Base-by-base conservation (phyloP, 257 asterid genomes). In the Marsdenia floribunda region DNA sequence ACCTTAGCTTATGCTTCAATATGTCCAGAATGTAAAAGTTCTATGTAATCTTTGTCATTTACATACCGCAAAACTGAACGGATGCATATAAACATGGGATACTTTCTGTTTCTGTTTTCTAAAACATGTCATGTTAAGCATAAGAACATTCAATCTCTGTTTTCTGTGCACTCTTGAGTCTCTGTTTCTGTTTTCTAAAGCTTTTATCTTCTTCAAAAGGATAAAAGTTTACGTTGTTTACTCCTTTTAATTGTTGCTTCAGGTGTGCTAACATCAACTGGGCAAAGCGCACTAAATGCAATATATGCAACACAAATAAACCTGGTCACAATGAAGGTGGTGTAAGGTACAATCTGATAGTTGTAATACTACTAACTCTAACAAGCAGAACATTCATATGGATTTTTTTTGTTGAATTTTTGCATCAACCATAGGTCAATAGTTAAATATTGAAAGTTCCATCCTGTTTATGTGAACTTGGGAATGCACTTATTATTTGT, bases 261-360 rank as follows among this genome's bases (percentile, higher is more conserved):
- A 93, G 99, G 99, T 94, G 99, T 82, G 97, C 89, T 64, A 94
- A 94, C 84, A 94, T 94, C 79, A 94, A 94, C 75, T 94, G 99
- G 99, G 97, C 97, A 78, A 94, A 94, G 88, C 96, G 99, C 74
- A 81, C 82, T 71, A 94, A 94, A 86, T 94, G 99, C 87, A 92
- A 94, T 87, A 87, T 94, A 81, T 94, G 99, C 96, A 94, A 94
- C 83, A 94, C 99, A 84, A 94, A 91, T 85, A 94, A 94, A 80
- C 99, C 99, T 76, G 99, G 99, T 82, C 84, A 76, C 73, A 92
- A 75, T 70, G 99, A 94, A 85, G 98, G 96, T 22, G 99, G 97
- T 78, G 96, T 90, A 70, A 94, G 99, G 99, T 94, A 88, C 73
- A 74, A 60, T 47, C n/a, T 63, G 3, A 60, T 60, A 68, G 37